These are phyloP conservation scores for Glomus cerebriforme DNA, from an alignment of 192 early-diverging fungal species.

Conservation along the genomic window DNA sequence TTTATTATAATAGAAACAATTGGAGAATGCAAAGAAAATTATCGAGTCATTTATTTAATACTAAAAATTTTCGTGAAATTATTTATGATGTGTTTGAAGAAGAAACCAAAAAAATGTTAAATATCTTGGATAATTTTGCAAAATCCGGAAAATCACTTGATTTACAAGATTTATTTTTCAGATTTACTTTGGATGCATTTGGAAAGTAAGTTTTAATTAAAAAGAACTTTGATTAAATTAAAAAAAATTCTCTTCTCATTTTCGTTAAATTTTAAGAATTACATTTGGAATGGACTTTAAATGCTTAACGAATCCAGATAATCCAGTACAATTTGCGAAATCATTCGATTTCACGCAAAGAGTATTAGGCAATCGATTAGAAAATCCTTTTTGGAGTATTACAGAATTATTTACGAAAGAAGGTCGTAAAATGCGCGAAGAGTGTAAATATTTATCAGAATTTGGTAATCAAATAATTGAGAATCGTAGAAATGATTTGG, in stretches of 20 bases:
- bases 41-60: background rate
- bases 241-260: background rate
- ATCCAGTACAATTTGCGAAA: constrained; percentile 45
- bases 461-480: constrained; percentile 41
- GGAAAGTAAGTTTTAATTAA: constrained; percentile 34
- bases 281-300: constrained; percentile 42
- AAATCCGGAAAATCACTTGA: constrained; percentile 41
- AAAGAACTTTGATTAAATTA: background rate
- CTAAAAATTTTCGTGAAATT: constrained; percentile 19
- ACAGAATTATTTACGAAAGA: constrained; percentile 33
- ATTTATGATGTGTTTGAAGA: background rate
- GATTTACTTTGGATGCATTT: constrained; percentile 48
- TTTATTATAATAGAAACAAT: background rate
- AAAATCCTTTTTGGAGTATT: constrained; percentile 40
- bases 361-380: constrained; percentile 35
- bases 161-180: constrained; percentile 49
- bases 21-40: constrained; percentile 25
- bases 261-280: constrained; percentile 33
- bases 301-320: constrained; percentile 35
- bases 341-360: constrained; percentile 56
- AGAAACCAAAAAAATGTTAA: background rate
- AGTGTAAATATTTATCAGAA: constrained; percentile 31
- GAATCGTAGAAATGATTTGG: constrained; percentile 31
- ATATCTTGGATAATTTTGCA: constrained; percentile 21
- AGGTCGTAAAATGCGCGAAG: constrained; percentile 31